Percentiles rank a stretch among this genome's conserved stretches.
Evolutionary conservation across 2,329 filamentous ascomycete genomes (phyloP).

Genomic region (Endocalyx cinctus): DNA sequence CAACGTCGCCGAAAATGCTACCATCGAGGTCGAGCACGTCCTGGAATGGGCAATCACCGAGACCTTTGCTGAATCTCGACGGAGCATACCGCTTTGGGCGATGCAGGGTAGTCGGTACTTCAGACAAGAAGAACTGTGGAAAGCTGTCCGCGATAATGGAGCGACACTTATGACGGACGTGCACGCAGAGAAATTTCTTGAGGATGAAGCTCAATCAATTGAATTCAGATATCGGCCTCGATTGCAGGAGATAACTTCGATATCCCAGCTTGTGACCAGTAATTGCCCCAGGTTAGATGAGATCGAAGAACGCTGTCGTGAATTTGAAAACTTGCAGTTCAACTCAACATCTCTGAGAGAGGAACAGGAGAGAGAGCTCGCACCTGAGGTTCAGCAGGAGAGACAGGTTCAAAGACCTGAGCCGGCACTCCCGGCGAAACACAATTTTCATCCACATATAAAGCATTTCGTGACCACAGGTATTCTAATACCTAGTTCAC

Average conservation of each 20-base stretch:
- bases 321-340: slow-evolving; percentile 26
- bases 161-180: slow-evolving; percentile 9
- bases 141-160: slow-evolving; percentile 1
- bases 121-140: slow-evolving; percentile 33
- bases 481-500: background rate
- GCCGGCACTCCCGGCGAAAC: slow-evolving; percentile 2
- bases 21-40: slow-evolving; percentile 49
- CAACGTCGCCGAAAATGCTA: background rate
- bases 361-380: slow-evolving; percentile 65
- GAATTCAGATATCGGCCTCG: slow-evolving; percentile 45
- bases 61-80: slow-evolving; percentile 44
- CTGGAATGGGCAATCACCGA: slow-evolving; percentile 56
- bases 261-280: background rate
- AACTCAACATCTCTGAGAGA: slow-evolving; percentile 44
- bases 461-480: slow-evolving; percentile 3
- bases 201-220: slow-evolving; percentile 49
- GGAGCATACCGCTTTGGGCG: slow-evolving; percentile 54
- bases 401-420: slow-evolving; percentile 17
- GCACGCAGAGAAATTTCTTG: slow-evolving; percentile 42
- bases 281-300: background rate
- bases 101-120: slow-evolving; percentile 51
- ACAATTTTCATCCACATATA: slow-evolving; percentile 6
- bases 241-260: background rate
- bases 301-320: slow-evolving; percentile 27
- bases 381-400: slow-evolving; percentile 59